A percentile compares a stretch with the other conserved stretches of the same genome.
phyloP scores from a whole-genome alignment of 495 filamentous ascomycete species.

The Echria macrotheca region DNA sequence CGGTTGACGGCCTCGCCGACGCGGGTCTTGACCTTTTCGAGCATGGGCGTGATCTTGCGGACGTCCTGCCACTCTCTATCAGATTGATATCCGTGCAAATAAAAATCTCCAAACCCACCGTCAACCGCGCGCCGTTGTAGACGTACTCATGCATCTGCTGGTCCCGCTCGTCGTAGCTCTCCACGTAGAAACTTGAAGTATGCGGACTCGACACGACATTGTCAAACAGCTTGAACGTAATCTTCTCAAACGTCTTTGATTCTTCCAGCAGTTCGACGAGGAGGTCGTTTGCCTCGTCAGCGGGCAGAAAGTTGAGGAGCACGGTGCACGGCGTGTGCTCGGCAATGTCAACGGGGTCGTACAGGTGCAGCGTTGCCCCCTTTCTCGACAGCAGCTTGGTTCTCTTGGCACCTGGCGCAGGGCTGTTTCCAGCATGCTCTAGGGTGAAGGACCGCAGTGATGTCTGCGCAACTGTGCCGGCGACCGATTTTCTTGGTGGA shows the following conservation, averaged over 20 bases:
- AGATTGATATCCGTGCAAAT: too few species aligned
- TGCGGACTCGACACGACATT: constrained; percentile 77
- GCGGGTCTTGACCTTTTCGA: constrained; percentile 56
- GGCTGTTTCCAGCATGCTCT: constrained; percentile 35
- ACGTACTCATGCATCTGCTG: constrained; percentile 72
- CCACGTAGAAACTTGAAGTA: constrained; percentile 75
- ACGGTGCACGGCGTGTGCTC: constrained; percentile 81
- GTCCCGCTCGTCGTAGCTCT: constrained; percentile 53
- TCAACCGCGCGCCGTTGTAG: constrained; percentile 70
- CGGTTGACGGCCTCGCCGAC: constrained; percentile 72
- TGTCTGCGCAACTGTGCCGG: constrained; percentile 47
- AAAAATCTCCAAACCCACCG: constrained; percentile 42
- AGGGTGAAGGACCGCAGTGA: constrained; percentile 52
- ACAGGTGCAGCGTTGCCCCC: constrained; percentile 78
- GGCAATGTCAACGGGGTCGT: constrained; percentile 69
- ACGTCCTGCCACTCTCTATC: constrained; percentile 65
- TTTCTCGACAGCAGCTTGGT: constrained; percentile 58
- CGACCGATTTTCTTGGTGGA: constrained; percentile 27
- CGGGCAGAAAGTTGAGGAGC: constrained; percentile 82
- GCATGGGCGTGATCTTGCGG: constrained; percentile 63
- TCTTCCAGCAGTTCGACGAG: constrained; percentile 72
- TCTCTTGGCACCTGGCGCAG: constrained; percentile 30
- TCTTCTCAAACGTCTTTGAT: constrained; percentile 64
- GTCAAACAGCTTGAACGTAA: constrained; percentile 80
- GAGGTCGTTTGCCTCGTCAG: constrained; percentile 63